Base-by-base conservation (phyloP, 352 stramenopile genomes). In the Phytophthora nicotianae region DNA sequence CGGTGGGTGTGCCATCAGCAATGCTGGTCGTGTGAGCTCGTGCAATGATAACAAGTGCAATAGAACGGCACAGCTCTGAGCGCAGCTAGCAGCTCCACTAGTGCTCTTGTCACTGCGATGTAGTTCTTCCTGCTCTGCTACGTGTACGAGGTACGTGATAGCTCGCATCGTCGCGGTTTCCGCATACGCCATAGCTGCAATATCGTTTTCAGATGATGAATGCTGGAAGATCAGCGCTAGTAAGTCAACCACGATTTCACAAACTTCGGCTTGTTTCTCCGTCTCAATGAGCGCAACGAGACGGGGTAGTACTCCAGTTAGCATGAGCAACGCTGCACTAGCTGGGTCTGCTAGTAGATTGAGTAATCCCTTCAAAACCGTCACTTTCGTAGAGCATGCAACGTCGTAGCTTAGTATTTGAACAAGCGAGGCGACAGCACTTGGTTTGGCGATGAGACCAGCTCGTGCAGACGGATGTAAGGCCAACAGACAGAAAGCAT, bases 401-500 rank as follows among this genome's bases (percentile, higher is more conserved):
- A 51, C 40, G 64, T 62, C 50, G 35, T 41, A 67, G 8, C 53
- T 24, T 17, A 86, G 69, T 32, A 90, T 58, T 16, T 72, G 56
- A n/a, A 90, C 51, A 19, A 90, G 65, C 11, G 74, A 70, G 16
- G 50, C 57, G 7, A 90, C 42, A 4, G 79, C 75, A 10, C 59
- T 48, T 0, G 65, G 47, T 45, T 88, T 89, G 19, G 81, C 86
- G 20, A 82, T 65, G 4, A 88, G 50, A 2, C 78, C 79, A 16
- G 58, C 62, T 38, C 83, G 81, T 6, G 79, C 83, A 26, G 64
- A 42, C 2, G 70, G 40, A 62, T 90, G 86, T 48, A 81, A 81
- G 20, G 81, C 63, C 13, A 92, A 56, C 19, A 80, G 75, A n/a
- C 75, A 78, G 51, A 90, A 92, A 0, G 75, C 81, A 40, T 92